Evolutionary conservation across 208 protist genomes (phyloP), one percentile per base, ranked within the genome.

Genomic region (Trypanosoma rangeli): DNA sequence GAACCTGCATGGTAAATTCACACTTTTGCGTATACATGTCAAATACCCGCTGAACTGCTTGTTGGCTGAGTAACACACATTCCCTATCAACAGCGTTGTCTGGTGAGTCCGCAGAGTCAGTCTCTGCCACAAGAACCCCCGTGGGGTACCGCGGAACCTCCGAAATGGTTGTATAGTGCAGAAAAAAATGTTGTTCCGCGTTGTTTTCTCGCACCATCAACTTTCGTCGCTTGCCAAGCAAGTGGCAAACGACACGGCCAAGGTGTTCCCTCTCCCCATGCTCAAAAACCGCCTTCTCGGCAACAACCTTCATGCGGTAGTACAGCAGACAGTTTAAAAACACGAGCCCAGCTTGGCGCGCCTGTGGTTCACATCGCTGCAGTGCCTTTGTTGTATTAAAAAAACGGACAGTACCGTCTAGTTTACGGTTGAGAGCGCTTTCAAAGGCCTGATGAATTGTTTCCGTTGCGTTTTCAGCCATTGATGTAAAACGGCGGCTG

Each of bases 1-100:
- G 83, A 24, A 92, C 55, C 69, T 96, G 88, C 56, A 83, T 82
- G 7, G 91, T 94, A 72, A 94, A 96, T 57, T 94, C 85, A 69
- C 80, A 86, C 55, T 89, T 84, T 79, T 94, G 86, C 42, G 60
- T 73, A 72, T 85, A 93, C 24, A 92, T 15, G 35, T 94, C 83
- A 76, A 82, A 94, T 50, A 84, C 85, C 26, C 82, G 79, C 55
- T 82, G 54, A 33, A 85, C 70, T 15, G 78, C 73, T 49, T 81
- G 64, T 58, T 90, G 70, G 49, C 69, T 94, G 29, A 96, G 79
- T 42, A 96, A 59, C 28, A 96, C 78, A 50, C 78, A 86, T 20
- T 74, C 61, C 15, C 62, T 69, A 56, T 69, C 60, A 16, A 82
- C 72, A 26, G 62, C 78, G 48, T 20, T 35, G 13, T 63, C 67